phyloP scores from a whole-genome alignment of 148 eudicot genomes.

The Beta vulgaris region DNA sequence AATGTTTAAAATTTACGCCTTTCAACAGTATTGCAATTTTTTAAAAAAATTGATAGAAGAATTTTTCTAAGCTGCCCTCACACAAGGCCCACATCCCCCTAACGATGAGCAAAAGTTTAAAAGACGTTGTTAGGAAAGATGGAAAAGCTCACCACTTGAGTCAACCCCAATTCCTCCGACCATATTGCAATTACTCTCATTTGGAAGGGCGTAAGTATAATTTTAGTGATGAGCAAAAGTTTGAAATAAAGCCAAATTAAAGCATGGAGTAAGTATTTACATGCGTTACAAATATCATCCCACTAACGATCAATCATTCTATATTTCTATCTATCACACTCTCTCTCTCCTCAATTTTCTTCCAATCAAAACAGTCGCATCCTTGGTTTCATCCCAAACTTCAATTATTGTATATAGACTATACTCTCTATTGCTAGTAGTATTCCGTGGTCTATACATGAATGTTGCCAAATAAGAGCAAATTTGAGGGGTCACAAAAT shows the following conservation, averaged over 20 bases:
- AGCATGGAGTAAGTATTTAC: neutral
- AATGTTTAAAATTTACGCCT: no score
- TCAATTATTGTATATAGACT: neutral
- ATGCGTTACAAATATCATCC: neutral
- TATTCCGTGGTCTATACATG: neutral
- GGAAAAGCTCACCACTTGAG: no score
- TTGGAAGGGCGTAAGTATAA: no score
- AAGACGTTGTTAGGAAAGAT: no score
- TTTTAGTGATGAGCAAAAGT: no score
- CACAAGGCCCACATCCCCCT: no score
- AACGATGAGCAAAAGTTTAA: no score
- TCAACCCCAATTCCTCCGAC: no score
- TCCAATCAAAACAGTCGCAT: neutral
- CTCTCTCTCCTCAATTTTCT: neutral
- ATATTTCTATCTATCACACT: neutral
- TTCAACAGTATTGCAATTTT: no score
- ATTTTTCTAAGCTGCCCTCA: no score
- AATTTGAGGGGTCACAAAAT: neutral
- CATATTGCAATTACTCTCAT: no score
- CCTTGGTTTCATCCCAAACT: conserved; percentile 11
- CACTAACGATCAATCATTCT: conserved; percentile 1
- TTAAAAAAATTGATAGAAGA: no score
- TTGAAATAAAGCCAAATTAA: neutral
- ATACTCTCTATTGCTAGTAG: neutral
- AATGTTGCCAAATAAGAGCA: neutral